Conservation (phyloP, 2,329 filamentous ascomycete genomes). For the Colletotrichum eleusines region DNA sequence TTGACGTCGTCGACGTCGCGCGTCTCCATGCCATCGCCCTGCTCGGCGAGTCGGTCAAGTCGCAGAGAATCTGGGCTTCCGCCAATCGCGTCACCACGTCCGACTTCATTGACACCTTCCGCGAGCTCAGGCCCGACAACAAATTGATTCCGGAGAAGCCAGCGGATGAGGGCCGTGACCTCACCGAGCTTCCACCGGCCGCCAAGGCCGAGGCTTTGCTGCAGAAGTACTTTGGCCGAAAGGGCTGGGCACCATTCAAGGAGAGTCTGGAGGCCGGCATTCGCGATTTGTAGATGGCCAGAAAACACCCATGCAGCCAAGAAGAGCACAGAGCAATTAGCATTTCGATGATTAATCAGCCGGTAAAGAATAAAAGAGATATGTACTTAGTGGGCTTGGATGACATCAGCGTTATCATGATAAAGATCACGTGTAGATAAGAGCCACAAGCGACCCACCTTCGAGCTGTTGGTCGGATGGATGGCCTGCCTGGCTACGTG, state of each 20-base stretch:
- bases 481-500: neutral
- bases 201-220: conserved; percentile 31
- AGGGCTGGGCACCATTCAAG: conserved; percentile 31
- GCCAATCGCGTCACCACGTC: conserved; percentile 47
- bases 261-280: conserved; percentile 36
- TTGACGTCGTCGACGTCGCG: conserved; percentile 63
- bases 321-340: too few species aligned
- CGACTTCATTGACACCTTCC: conserved; percentile 28
- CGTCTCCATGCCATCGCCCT: conserved; percentile 65
- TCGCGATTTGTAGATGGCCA: conserved; percentile 29
- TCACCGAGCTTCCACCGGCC: conserved; percentile 35
- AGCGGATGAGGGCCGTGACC: conserved; percentile 25
- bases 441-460: conserved; percentile 40
- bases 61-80: conserved; percentile 67
- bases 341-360: neutral
- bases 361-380: neutral
- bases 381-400: too few species aligned
- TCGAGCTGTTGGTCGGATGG: neutral
- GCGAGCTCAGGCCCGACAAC: conserved; percentile 36
- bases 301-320: too few species aligned
- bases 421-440: conserved; percentile 50
- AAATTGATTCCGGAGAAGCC: conserved; percentile 34
- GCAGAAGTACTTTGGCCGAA: conserved; percentile 35
- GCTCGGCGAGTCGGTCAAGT: conserved; percentile 57
- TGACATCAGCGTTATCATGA: neutral